Base-by-base conservation (phyloP, 768 basidiomycete genomes). In the Panaeolus cyanescens region DNA sequence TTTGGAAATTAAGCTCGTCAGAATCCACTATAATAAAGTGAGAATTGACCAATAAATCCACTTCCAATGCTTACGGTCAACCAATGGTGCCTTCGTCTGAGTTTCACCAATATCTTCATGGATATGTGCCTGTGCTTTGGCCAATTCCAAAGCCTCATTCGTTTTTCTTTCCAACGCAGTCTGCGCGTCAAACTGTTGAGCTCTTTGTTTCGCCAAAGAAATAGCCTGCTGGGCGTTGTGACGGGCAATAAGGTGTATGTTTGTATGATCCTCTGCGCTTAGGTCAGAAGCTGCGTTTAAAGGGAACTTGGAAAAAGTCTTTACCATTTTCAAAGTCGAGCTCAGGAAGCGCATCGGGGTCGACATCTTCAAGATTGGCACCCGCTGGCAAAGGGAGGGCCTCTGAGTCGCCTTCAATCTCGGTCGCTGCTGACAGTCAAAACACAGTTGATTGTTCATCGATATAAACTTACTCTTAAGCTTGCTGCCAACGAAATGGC, bases 1-100 rank as follows among this genome's bases (percentile, higher is more conserved):
- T 99, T 77, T 98, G 96, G 88, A 99, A 99, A 77, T 99, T 98
- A 36, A 99, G 87, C 70, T 99, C 96, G 69, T 97, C 95, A 19
- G 93, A 93, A 72, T 96, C 95, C 67, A 96, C 94, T 95, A 62
- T 5, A n/a, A n/a, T n/a, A n/a, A n/a, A n/a, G 59, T 3, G 22
- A 31, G 10, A 39, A 32, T 20, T 39, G 61, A 62, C 40, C 33
- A 40, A 39, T n/a, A n/a, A 10, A 17, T 19, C 32, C 40, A 55
- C 17, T 28, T 7, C 20, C 53, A 22, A 54, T 53, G 56, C 91
- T 69, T 75, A 94, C 92, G 78, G 69, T 94, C 92, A 58, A 93
- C 84, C 8, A 93, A 79, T 58, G 86, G 83, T 1, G 79, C 77
- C 6, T 71, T 68, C 3, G 75, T 63, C 10, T 62, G 62, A 10